Evolutionary conservation across 306 rosid genomes (phyloP).

Genomic region (Prunus salicina): DNA sequence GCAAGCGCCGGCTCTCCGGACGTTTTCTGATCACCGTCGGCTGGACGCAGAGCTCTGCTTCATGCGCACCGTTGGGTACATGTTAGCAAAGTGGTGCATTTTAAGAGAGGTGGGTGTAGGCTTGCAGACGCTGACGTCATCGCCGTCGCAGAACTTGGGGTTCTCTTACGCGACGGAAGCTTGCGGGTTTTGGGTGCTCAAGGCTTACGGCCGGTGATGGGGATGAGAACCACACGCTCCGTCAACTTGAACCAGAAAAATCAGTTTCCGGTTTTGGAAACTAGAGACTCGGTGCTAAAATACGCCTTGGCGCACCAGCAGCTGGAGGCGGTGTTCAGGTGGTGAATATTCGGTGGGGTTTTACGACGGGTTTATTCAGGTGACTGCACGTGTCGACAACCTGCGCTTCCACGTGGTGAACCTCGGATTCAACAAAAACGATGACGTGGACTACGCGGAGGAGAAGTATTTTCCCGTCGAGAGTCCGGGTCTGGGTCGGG

Average conservation of each 20-base stretch:
- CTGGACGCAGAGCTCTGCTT: conserved; percentile 73
- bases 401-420: conserved; percentile 63
- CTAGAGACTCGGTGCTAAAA: conserved; percentile 59
- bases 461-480: conserved; percentile 74
- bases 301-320: conserved; percentile 86
- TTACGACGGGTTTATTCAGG: conserved; percentile 62
- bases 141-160: conserved; percentile 31
- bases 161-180: conserved; percentile 72
- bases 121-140: conserved; percentile 36
- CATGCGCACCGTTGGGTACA: conserved; percentile 87
- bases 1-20: conserved; percentile 51
- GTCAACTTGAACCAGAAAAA: conserved; percentile 12
- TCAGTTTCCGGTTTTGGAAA: conserved; percentile 41
- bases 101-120: conserved; percentile 53
- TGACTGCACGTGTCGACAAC: conserved; percentile 73
- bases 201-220: conserved; percentile 76
- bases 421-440: conserved; percentile 46
- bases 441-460: conserved; percentile 45
- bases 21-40: conserved; percentile 70
- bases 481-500: conserved; percentile 77
- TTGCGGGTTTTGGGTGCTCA: conserved; percentile 73
- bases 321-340: conserved; percentile 74
- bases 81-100: conserved; percentile 66
- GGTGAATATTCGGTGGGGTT: conserved; percentile 64
- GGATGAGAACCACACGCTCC: conserved; percentile 49